Conservation (phyloP, 2,329 filamentous ascomycete genomes). For the Mycosphaerella arachidis region DNA sequence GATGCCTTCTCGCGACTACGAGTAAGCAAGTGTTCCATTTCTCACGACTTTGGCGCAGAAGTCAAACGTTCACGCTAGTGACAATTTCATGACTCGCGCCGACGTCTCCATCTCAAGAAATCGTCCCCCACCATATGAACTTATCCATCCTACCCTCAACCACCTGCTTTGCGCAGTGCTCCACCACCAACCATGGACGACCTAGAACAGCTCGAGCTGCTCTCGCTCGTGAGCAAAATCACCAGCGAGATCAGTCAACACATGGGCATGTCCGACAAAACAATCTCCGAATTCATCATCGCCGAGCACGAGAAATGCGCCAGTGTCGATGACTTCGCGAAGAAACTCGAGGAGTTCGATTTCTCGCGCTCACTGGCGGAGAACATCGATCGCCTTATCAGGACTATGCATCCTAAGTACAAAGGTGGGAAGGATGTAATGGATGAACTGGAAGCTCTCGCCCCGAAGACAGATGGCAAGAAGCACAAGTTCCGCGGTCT, state of each 20-base stretch:
- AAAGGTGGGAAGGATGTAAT: constrained; percentile 47
- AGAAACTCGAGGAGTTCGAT: constrained; percentile 68
- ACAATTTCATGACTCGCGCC: not conserved
- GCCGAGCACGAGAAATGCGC: constrained; percentile 76
- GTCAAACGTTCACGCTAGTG: no score
- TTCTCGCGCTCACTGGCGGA: constrained; percentile 84
- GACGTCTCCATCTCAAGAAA: not conserved
- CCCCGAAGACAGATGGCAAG: constrained; percentile 55
- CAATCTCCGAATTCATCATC: constrained; percentile 93
- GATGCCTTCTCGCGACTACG: no score
- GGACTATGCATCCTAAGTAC: constrained; percentile 86
- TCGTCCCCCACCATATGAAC: not conserved
- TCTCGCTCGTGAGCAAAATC: constrained; percentile 92
- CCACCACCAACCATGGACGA: constrained; percentile 66
- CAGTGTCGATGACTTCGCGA: constrained; percentile 68
- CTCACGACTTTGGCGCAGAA: no score
- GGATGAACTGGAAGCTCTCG: not conserved
- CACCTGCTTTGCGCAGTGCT: not conserved
- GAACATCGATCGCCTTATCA: constrained; percentile 82
- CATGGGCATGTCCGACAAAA: constrained; percentile 86
- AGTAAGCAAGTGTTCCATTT: no score
- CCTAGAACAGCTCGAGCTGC: constrained; percentile 80
- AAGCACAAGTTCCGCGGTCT: constrained; percentile 86
- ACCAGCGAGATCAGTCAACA: constrained; percentile 93
- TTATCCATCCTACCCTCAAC: not conserved